Percentiles rank a stretch among this genome's conserved stretches.
phyloP scores from a whole-genome alignment of 208 protist species.

The Acanthamoeba castellanii region DNA sequence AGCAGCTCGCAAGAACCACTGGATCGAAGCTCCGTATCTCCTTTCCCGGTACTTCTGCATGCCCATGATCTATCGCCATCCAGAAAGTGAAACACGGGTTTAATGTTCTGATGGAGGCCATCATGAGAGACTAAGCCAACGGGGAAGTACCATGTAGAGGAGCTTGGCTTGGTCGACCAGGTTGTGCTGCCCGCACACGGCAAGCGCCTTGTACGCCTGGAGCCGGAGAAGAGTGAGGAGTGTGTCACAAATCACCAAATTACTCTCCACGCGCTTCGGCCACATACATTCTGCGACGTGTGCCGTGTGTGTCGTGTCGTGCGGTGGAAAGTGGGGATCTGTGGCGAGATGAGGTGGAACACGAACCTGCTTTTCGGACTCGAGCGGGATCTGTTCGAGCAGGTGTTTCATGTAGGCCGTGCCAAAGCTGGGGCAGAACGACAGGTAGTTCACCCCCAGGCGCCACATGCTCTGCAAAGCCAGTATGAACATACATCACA shows the following conservation, averaged over 20 bases:
- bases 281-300: too few relatives aligned
- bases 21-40: constrained; percentile 51
- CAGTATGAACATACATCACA: not conserved
- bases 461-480: constrained; percentile 28
- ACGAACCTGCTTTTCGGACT: constrained; percentile 63
- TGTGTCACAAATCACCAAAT: too few relatives aligned
- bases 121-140: not conserved
- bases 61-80: constrained; percentile 8
- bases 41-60: constrained; percentile 60
- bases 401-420: constrained; percentile 60
- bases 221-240: not conserved
- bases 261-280: too few relatives aligned
- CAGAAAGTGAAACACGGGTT: too few relatives aligned
- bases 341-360: not conserved
- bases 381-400: constrained; percentile 24
- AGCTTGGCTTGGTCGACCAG: constrained; percentile 58
- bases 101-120: not conserved
- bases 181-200: constrained; percentile 68
- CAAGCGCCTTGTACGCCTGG: constrained; percentile 47
- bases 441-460: constrained; percentile 49
- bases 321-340: too few relatives aligned
- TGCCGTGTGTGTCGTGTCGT: too few relatives aligned
- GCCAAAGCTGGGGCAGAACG: constrained; percentile 56
- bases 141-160: constrained; percentile 13
- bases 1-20: constrained; percentile 66